Conservation (phyloP, 2,329 filamentous ascomycete genomes). For the Aspergillus glaucus region DNA sequence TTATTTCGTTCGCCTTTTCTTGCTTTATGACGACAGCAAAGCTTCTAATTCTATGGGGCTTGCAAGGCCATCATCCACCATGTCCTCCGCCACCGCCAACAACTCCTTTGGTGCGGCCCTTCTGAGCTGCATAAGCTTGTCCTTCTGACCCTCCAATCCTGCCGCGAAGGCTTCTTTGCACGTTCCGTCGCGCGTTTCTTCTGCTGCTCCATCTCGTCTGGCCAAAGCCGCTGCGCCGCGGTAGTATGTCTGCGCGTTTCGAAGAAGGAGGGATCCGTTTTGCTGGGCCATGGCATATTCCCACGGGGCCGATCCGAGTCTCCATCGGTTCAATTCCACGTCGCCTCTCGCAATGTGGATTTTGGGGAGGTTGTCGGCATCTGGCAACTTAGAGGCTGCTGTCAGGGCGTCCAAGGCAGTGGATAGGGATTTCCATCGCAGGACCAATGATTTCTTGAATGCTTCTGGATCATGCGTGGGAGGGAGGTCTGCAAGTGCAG, state of each 20-base stretch:
- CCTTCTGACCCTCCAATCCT: constrained; percentile 37
- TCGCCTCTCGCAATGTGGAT: constrained; percentile 53
- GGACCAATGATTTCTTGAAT: constrained; percentile 22
- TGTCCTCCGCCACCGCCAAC: constrained; percentile 42
- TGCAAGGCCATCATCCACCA: constrained; percentile 49
- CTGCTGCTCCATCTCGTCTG: constrained; percentile 34
- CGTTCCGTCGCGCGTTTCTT: constrained; percentile 40
- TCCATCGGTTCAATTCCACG: constrained; percentile 49
- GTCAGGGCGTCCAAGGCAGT: constrained; percentile 47
- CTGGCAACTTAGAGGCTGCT: constrained; percentile 46
- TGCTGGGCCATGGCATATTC: constrained; percentile 37
- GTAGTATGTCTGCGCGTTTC: constrained; percentile 55
- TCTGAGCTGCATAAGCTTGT: constrained; percentile 34
- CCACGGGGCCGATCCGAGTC: constrained; percentile 43
- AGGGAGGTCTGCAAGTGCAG: constrained; percentile 36
- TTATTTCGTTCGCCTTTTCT: not conserved
- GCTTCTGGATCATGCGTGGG: constrained; percentile 21
- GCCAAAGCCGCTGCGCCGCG: constrained; percentile 45
- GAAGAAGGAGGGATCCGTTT: constrained; percentile 43
- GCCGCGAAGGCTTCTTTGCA: constrained; percentile 46
- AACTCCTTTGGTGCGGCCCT: constrained; percentile 31
- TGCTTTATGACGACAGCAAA: constrained; percentile 19
- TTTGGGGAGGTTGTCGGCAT: constrained; percentile 44
- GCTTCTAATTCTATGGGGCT: constrained; percentile 27
- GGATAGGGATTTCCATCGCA: constrained; percentile 50